phyloP scores from a whole-genome alignment of 2,329 filamentous ascomycete species.

The Cladophialophora chaetospira region DNA sequence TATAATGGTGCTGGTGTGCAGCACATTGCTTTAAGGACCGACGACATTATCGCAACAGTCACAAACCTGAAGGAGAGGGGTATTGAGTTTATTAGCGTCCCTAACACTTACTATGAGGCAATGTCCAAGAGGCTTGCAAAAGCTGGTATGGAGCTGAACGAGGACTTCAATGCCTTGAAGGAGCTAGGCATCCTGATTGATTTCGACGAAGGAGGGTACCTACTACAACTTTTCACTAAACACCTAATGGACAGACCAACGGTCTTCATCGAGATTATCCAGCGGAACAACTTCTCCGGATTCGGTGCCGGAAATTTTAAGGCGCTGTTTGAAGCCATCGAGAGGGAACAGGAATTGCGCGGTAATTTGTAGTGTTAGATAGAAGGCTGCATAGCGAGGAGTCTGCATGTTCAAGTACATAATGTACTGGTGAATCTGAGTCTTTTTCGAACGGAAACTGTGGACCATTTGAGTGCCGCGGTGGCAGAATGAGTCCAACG shows the following conservation, averaged over 20 bases:
- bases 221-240: slow-evolving; percentile 76
- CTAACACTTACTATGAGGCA: slow-evolving; percentile 78
- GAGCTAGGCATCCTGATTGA: slow-evolving; percentile 86
- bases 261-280: slow-evolving; percentile 95
- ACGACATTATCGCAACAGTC: slow-evolving; percentile 77
- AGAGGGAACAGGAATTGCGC: slow-evolving; percentile 82
- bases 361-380: slow-evolving; percentile 67
- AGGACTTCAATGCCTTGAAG: slow-evolving; percentile 77
- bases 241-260: slow-evolving; percentile 92
- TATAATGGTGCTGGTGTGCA: slow-evolving; percentile 89
- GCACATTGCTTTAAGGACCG: slow-evolving; percentile 84
- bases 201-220: slow-evolving; percentile 89
- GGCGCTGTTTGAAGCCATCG: slow-evolving; percentile 91
- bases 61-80: slow-evolving; percentile 78
- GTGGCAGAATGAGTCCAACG: no score
- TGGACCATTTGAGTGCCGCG: no score
- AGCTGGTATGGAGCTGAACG: slow-evolving; percentile 62
- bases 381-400: background rate
- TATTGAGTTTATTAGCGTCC: slow-evolving; percentile 90
- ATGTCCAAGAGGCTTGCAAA: slow-evolving; percentile 74
- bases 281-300: slow-evolving; percentile 84
- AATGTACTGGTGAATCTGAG: background rate
- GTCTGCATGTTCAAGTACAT: background rate
- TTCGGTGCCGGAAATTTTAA: slow-evolving; percentile 97
- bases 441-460: background rate